Base-by-base conservation (phyloP, 139 green algal species). In the Chlorella sp. region DNA sequence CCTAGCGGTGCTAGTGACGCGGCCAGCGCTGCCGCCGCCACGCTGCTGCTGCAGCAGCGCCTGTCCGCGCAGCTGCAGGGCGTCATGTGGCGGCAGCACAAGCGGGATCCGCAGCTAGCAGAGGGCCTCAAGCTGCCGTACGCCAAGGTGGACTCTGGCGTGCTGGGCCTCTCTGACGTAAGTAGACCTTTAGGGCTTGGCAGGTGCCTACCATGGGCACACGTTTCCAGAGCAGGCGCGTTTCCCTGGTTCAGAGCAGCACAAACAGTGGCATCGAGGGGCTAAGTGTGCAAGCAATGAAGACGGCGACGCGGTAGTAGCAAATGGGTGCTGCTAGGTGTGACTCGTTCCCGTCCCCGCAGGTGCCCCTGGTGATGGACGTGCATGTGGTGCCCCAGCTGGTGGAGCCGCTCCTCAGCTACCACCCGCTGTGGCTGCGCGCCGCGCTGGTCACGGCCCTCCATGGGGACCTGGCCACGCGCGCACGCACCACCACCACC, bases 391-490 rank as follows among this genome's bases (percentile, higher is more conserved):
- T 69, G 34, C 62, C 80, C 50, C 77, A 80, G 36, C 82, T 84
- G 27, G 26, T 87, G 49, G 72, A 86, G 3, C 85, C 80, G 31
- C 79, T 97, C 34, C 59, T 85, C 29, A 75, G 63, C 32, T 97
- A 96, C 81, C 82, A 97, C 70, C 88, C 90, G 0, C 90, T 96
- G 69, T 97, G 92, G 92, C 85, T 97, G 77, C 76, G 75, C 10
- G 66, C 90, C 20, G 90, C 79, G 0, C 61, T 91, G 32, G 82
- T 94, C 72, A 80, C 78, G 0, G 72, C 85, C 26, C 65, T 68
- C 22, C 63, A 31, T 24, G 33, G 50, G 5, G 35, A 50, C 68
- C 3, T 51, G 67, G 42, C 36, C 30, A n/a, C n/a, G n/a, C n/a
- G n/a, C n/a, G n/a, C n/a, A n/a, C n/a, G n/a, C n/a, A n/a, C n/a